Base-by-base conservation (phyloP, 1,284 basidiomycete genomes). In the Polyporus tsugae region DNA sequence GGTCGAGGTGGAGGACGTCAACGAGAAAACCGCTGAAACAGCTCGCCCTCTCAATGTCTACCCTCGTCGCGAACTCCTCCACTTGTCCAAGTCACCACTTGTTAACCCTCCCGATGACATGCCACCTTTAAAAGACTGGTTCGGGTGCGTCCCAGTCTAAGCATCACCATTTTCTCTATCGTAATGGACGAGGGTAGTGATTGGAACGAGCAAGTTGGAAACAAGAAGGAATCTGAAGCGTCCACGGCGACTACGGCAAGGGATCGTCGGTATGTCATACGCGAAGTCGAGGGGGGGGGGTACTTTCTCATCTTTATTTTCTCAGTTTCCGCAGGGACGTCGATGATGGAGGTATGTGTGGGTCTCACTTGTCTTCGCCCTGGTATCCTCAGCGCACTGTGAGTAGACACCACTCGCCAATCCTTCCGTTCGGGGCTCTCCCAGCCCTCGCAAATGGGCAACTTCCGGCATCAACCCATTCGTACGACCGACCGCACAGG, bases 371-470 rank as follows among this genome's bases (percentile, higher is more conserved):
- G 15, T 5, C n/a, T 36, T 29, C 19, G 11, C 41, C 29, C 52
- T 19, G 6, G 17, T 38, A 6, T 15, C 19, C 53, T 62, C 41
- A 69, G 67, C 68, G 63, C 59, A 46, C 69, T 62, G 52, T 67
- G 17, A 74, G 87, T 87, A 91, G 80, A 79, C 83, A 80, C 89
- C 60, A 76, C 87, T 13, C 85, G 92, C 64, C 86, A 90, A 35
- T 85, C 89, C 6, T 94, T 93, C 77, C 88, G 92, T 42, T 86
- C 91, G 25, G 83, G 89, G 17, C 83, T 92, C 60, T 87, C 91
- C 42, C 93, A 95, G 74, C 91, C 92, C 39, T 93, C 93, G 53
- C 93, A 94, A 81, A 95, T 95, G 93, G 93, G 94, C 63, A 94
- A 94, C 77, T 95, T 94, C 80, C 92, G 93, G 74, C 93, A 95